Evolutionary conservation across 495 filamentous ascomycete genomes (phyloP), one percentile per base, ranked within the genome.

Genomic region (Ramalina peruviana): DNA sequence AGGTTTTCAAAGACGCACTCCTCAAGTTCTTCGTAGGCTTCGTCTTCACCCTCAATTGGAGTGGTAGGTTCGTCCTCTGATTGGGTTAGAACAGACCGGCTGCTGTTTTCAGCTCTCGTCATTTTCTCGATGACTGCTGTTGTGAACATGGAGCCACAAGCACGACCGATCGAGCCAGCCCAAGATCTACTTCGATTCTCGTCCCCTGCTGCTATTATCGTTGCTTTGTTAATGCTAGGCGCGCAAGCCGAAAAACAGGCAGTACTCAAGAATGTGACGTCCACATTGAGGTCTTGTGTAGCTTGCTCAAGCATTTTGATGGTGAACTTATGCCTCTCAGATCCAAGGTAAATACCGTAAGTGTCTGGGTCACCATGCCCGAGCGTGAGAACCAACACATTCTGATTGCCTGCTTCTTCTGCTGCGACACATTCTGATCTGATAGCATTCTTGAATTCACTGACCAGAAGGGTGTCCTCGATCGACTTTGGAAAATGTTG

Each of bases 221-320:
- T 42, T 16, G 60, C 50, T 21, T 47, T 37, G 42, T 60, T 59
- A 36, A 61, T 40, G 5, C 40, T 40, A 16, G 58, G 58, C 30
- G 56, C 53, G 36, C 51, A 49, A 20, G 55, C 44, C 38, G 56
- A 56, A 52, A 54, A 62, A 45, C 56, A 62, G 19, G 56, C 50
- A 17, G 60, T 61, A 23, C 53, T 46, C 16, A 62, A 38, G n/a
- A 62, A n/a, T 27, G 56, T 59, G 26, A 52, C 49, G 36, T 56
- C 33, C 36, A 59, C 49, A 15, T 52, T 49, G 12, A 41, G 6
- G 12, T 46, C 46, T 23, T 43, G 17, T 26, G 52, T 45, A 36
- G 53, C 55, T 19, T 41, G 42, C 44, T 42, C 46, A 33, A 58
- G 43, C 20, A 46, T 45, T 3, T 10, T 39, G 6, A 46, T 36